These are phyloP conservation scores for Leucocoprinus leucothites DNA, from an alignment of 768 basidiomycete genomes.

Conservation along the genomic window DNA sequence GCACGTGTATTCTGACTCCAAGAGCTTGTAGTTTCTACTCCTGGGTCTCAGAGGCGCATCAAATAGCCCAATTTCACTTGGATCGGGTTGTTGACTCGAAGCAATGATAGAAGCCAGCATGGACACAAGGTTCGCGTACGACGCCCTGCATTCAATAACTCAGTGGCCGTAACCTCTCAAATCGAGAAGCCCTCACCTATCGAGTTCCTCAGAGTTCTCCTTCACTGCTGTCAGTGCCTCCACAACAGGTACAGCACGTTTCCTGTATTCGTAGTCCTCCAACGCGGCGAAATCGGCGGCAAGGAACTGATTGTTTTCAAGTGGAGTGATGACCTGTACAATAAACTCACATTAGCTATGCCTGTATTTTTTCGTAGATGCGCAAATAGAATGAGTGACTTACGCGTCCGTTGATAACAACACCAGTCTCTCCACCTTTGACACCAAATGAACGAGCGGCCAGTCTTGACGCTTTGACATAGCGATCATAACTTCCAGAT, in stretches of 20 bases:
- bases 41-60: constrained; percentile 61
- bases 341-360: neutral
- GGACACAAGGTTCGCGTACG: constrained; percentile 58
- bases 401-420: constrained; percentile 86
- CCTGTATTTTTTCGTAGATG: neutral
- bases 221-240: constrained; percentile 58
- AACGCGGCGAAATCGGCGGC: constrained; percentile 72
- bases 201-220: constrained; percentile 27
- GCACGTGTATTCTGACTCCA: constrained; percentile 67
- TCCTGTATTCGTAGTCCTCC: constrained; percentile 69
- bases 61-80: constrained; percentile 69
- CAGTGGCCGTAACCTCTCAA: neutral
- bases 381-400: constrained; percentile 22
- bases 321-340: constrained; percentile 74
- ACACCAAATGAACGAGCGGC: constrained; percentile 58
- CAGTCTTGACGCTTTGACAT: constrained; percentile 40
- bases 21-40: constrained; percentile 51
- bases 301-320: constrained; percentile 55
- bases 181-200: constrained; percentile 15
- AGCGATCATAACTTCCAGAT: constrained; percentile 35
- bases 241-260: constrained; percentile 67
- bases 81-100: constrained; percentile 67
- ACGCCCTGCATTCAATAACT: constrained; percentile 34
- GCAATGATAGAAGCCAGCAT: constrained; percentile 72
- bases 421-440: constrained; percentile 52